Percentiles rank a stretch among this genome's conserved stretches.
Conservation (phyloP, 2,329 filamentous ascomycete species). For the Hyphodiscus sp. region DNA sequence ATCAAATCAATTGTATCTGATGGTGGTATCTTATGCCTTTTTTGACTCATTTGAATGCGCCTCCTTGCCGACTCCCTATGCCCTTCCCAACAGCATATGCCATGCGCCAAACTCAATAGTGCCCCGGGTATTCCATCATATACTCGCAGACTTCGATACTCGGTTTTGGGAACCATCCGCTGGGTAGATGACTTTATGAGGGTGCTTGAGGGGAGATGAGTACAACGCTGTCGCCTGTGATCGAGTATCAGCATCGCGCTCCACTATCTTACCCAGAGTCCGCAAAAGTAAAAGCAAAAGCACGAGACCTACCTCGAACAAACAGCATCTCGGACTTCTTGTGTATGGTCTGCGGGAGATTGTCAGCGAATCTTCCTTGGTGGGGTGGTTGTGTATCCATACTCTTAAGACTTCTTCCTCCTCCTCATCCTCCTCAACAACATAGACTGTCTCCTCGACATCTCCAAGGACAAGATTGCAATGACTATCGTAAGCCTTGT, state of each 20-base stretch:
- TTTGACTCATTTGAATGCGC: neutral
- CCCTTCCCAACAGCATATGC: neutral
- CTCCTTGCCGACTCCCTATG: neutral
- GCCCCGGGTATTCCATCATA: neutral
- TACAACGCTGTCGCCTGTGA: slow-evolving; percentile 63
- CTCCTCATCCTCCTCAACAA: slow-evolving; percentile 81
- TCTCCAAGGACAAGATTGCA: slow-evolving; percentile 96
- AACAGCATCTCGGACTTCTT: slow-evolving; percentile 99
- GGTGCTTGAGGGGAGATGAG: slow-evolving; percentile 53
- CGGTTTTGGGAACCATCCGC: neutral
- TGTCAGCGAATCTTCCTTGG: neutral
- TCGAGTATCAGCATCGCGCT: slow-evolving; percentile 11
- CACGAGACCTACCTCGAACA: slow-evolving; percentile 82
- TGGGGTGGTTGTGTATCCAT: slow-evolving; percentile 21
- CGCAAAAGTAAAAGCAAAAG: neutral
- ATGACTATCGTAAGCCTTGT: slow-evolving; percentile 95
- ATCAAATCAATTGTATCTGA: neutral
- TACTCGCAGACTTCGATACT: neutral
- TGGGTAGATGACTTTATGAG: slow-evolving; percentile 15
- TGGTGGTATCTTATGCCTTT: slow-evolving; percentile 1
- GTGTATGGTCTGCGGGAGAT: slow-evolving; percentile 65
- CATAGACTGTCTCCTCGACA: slow-evolving; percentile 94
- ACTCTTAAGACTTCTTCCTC: slow-evolving; percentile 73
- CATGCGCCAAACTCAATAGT: neutral
- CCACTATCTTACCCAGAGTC: neutral